A percentile compares a stretch with the other conserved stretches of the same genome.
These are phyloP conservation scores for Solanum peruvianum DNA, from an alignment of 257 asterid species.

Conservation along the genomic window DNA sequence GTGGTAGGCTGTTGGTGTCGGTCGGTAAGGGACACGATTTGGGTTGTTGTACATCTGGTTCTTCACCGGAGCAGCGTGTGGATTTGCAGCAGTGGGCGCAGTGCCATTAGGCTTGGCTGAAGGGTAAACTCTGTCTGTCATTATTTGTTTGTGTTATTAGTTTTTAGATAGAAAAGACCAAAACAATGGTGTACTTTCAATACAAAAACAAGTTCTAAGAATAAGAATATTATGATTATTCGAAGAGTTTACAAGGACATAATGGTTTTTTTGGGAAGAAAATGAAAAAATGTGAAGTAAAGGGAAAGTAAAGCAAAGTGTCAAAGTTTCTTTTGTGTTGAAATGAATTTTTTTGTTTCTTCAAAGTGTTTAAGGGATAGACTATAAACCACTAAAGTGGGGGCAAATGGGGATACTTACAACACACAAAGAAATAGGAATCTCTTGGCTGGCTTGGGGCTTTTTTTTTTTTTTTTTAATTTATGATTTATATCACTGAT, in stretches of 20 bases:
- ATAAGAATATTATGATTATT: background rate
- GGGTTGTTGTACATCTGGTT: constrained; percentile 24
- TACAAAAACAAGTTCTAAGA: background rate
- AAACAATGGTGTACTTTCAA: background rate
- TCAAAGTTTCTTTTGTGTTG: background rate
- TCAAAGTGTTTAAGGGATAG: background rate
- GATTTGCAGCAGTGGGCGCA: constrained; percentile 2
- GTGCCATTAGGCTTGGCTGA: constrained; percentile 27
- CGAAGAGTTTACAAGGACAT: background rate
- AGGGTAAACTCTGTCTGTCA: constrained; percentile 36
- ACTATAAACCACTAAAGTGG: background rate
- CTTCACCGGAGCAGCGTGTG: constrained; percentile 10
- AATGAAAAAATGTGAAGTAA: constrained; percentile 4
- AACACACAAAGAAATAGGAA: background rate
- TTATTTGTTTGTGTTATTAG: background rate
- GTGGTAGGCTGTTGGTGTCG: constrained; percentile 7
- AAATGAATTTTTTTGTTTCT: background rate
- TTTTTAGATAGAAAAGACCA: background rate
- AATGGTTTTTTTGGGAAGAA: background rate
- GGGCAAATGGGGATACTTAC: background rate
- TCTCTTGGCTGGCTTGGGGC: constrained; percentile 1
- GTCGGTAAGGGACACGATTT: constrained; percentile 23
- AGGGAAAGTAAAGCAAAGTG: constrained; percentile 4
- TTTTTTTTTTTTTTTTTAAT: background rate
- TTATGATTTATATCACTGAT: background rate